Base-by-base conservation (phyloP, 1,284 basidiomycete species). In the Cryptococcus amylolentus region DNA sequence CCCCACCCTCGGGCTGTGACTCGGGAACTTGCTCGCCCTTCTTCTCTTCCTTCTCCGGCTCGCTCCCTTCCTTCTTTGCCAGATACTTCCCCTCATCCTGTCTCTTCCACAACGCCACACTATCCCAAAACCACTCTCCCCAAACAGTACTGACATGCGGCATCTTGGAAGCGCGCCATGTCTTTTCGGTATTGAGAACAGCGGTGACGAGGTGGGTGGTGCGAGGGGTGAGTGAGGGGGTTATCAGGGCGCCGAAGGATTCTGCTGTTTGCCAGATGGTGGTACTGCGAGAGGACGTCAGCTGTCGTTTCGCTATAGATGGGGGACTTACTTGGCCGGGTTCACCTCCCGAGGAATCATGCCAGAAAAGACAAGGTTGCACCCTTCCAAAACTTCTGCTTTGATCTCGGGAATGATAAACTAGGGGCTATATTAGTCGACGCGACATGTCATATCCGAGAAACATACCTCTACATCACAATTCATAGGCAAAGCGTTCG, bases 151-250 rank as follows among this genome's bases (percentile, higher is more conserved):
- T 84, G 65, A 91, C 83, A 13, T 82, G 82, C 8, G 85, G 83
- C 20, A 84, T 83, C 64, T 83, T 82, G 40, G 84, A 81, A 1
- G 93, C 92, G 44, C 82, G 79, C 66, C 91, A 86, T 1, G 95
- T 91, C 77, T 98, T 98, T 60, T 88, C 86, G 0, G 95, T 98
- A 38, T 91, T 90, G 54, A 88, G 86, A 80, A 90, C 89, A 4
- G 88, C 88, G 14, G 92, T 88, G 27, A 98, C 89, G 38, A 98
- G 86, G 68, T 98, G 95, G 0, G 95, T 98, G 18, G 89, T 83
- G 0, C 82, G 77, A n/a, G 77, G 74, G 2, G 81, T 82, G 26
- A 97, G 73, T 54, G 88, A 85, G 16, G 83, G 84, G 40, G 85
- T 82, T 73, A 90, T 92, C 41, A 78, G 80, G 0, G 95, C 95